Evolutionary conservation across 2,329 filamentous ascomycete genomes (phyloP).

Genomic region (Beauveria bassiana): DNA sequence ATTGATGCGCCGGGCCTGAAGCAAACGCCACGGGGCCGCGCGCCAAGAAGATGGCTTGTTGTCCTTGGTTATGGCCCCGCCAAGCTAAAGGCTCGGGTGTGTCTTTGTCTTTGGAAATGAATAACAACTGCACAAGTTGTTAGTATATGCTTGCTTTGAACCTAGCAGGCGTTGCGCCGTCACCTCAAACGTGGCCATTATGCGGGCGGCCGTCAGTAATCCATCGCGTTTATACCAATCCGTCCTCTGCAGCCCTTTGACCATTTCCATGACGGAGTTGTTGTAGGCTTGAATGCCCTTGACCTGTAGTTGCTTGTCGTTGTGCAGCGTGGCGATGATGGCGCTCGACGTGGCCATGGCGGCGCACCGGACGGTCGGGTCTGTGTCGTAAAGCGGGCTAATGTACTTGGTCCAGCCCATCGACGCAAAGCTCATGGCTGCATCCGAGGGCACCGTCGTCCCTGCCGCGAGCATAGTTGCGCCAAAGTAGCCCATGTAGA

Average conservation of each 20-base stretch:
- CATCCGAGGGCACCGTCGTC: slow-evolving; percentile 8
- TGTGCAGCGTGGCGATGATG: slow-evolving; percentile 14
- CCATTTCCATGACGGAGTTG: slow-evolving; percentile 14
- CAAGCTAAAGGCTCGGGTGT: slow-evolving; percentile 9
- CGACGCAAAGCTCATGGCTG: slow-evolving; percentile 11
- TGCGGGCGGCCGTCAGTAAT: slow-evolving; percentile 12
- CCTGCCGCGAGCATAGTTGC: slow-evolving; percentile 12
- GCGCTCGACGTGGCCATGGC: slow-evolving; percentile 17
- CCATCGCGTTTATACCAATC: slow-evolving; percentile 14
- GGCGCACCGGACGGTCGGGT: slow-evolving; percentile 13
- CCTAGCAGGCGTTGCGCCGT: neutral
- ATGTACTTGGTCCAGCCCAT: slow-evolving; percentile 18
- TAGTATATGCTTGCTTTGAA: neutral
- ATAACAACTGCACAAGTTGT: slow-evolving; percentile 10
- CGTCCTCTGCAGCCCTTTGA: slow-evolving; percentile 7
- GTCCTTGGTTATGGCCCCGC: slow-evolving; percentile 15
- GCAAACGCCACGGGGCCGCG: slow-evolving; percentile 13
- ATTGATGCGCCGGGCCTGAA: slow-evolving; percentile 14
- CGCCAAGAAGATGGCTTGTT: slow-evolving; percentile 13
- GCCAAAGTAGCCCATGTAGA: slow-evolving; percentile 14
- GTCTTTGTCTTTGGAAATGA: slow-evolving; percentile 15
- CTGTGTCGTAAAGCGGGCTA: slow-evolving; percentile 15
- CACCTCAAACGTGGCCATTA: slow-evolving; percentile 18
- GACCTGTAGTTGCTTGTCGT: slow-evolving; percentile 15
- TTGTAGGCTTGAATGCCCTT: slow-evolving; percentile 18